Base-by-base conservation (phyloP, 257 asterid species). In the Thymus mandschuricus region DNA sequence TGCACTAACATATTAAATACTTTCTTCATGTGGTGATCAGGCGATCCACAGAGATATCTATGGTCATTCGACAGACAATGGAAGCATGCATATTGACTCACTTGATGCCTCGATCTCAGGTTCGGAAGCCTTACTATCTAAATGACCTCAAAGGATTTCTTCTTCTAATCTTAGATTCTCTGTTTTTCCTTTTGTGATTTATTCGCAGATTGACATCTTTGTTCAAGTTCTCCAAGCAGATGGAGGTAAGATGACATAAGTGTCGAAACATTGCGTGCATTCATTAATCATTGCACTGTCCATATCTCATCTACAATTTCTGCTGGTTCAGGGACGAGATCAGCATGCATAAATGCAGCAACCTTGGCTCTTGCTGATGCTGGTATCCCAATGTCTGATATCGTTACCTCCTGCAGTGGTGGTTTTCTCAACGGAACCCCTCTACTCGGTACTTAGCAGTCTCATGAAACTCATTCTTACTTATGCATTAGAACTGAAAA, bases 191-290 rank as follows among this genome's bases (percentile, higher is more conserved):
- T 27, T 38, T 45, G 45, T 41, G 33, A 60, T 73, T 67, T 63
- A 13, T 72, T 84, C 78, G 68, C 94, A 95, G 99, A 92, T 95
- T 64, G 98, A 95, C 73, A 95, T 95, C 41, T 95, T 87, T 84
- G 94, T 92, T 81, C 98, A 92, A 82, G 99, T 92, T 83, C 98
- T 95, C 69, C 98, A 95, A 82, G 99, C 99, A 63, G 99, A 95
- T 75, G 98, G 99, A 77, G 98, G 97, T 92, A 81, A 72, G 81
- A 52, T 66, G 65, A 57, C 68, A 48, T 60, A 41, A 31, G 27
- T 73, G 10, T 62, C 67, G 54, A 66, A 61, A 64, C 11, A 55
- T 45, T 62, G 5, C 41, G 40, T 13, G 10, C 44, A 35, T n/a
- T 63, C 48, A 13, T 67, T 45, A 28, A 12, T 3, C 10, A 5